These are phyloP conservation scores for Fusarium chaquense DNA, from an alignment of 2,329 filamentous ascomycete species.

Conservation along the genomic window DNA sequence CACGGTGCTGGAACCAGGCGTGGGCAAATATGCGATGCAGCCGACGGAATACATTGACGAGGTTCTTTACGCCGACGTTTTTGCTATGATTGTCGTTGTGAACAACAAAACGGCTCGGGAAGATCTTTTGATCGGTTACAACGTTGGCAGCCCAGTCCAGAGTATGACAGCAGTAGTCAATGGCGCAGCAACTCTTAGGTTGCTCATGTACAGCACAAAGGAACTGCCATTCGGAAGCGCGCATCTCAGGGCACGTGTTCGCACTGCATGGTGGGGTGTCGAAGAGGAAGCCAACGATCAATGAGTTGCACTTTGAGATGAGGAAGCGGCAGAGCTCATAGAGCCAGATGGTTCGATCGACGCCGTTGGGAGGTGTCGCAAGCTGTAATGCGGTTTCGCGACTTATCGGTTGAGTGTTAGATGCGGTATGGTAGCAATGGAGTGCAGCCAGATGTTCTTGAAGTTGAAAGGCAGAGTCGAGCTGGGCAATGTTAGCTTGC, in stretches of 20 bases:
- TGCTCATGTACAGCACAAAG: slow-evolving; percentile 97
- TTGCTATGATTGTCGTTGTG: slow-evolving; percentile 69
- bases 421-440: slow-evolving; percentile 81
- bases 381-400: slow-evolving; percentile 81
- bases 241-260: slow-evolving; percentile 95
- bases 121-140: slow-evolving; percentile 93
- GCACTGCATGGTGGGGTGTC: slow-evolving; percentile 91
- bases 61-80: slow-evolving; percentile 78
- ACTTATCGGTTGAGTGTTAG: slow-evolving; percentile 77
- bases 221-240: slow-evolving; percentile 98
- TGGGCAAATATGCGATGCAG: slow-evolving; percentile 98
- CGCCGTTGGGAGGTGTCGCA: slow-evolving; percentile 81
- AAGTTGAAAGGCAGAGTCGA: slow-evolving; percentile 96
- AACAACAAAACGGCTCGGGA: slow-evolving; percentile 83
- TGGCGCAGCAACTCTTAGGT: slow-evolving; percentile 96
- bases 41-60: slow-evolving; percentile 94
- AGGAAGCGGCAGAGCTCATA: slow-evolving; percentile 98
- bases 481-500: slow-evolving; percentile 63
- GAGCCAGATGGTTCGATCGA: slow-evolving; percentile 92
- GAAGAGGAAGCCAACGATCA: slow-evolving; percentile 93
- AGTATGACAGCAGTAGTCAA: slow-evolving; percentile 99
- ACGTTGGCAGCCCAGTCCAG: slow-evolving; percentile 97
- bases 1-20: slow-evolving; percentile 97
- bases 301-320: slow-evolving; percentile 91
- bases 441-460: slow-evolving; percentile 97